These are phyloP conservation scores for Coffea eugenioides DNA, from an alignment of 257 asterid species.

Conservation along the genomic window DNA sequence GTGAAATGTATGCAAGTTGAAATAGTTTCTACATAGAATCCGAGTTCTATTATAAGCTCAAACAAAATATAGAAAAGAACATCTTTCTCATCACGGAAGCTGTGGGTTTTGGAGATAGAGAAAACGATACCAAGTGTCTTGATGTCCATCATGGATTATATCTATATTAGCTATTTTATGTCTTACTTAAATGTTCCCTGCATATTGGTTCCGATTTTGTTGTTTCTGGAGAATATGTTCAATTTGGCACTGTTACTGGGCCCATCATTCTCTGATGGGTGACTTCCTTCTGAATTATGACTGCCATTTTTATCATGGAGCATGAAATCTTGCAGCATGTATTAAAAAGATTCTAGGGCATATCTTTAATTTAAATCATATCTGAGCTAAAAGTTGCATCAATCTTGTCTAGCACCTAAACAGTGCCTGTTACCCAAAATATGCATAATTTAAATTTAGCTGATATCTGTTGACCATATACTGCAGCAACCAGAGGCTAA, in stretches of 20 bases:
- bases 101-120: neutral
- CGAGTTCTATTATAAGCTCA: too few species aligned
- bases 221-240: neutral
- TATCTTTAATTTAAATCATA: neutral
- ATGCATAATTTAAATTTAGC: neutral
- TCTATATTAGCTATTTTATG: neutral
- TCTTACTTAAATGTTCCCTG: neutral
- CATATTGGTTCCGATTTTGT: neutral
- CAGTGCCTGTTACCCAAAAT: neutral
- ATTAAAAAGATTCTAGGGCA: neutral
- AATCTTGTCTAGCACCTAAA: neutral
- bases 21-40: neutral
- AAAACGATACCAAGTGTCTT: neutral
- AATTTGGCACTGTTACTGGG: neutral
- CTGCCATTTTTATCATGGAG: neutral
- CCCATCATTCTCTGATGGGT: neutral
- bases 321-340: neutral
- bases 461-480: neutral
- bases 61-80: too few species aligned
- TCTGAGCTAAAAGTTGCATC: too few species aligned
- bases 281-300: neutral
- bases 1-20: neutral
- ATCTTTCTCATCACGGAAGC: neutral
- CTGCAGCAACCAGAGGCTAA: neutral
- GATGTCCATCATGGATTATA: neutral